Evolutionary conservation across 352 stramenopile genomes (phyloP).

Genomic region (Phytophthora lateralis): DNA sequence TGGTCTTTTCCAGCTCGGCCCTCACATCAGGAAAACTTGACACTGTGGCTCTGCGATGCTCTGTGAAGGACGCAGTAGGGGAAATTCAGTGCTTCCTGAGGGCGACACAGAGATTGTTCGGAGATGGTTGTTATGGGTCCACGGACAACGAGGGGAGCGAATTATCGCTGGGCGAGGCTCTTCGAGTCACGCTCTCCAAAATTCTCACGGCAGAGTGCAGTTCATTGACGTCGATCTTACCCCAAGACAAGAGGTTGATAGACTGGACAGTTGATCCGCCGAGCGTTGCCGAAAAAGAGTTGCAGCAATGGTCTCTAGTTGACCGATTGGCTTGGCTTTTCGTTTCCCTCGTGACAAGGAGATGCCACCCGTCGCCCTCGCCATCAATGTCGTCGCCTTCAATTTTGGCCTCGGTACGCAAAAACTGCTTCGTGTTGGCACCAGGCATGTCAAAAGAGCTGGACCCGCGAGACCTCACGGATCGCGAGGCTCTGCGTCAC

Average conservation of each 20-base stretch:
- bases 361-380: slow-evolving; percentile 11
- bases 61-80: slow-evolving; percentile 11
- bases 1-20: slow-evolving; percentile 3
- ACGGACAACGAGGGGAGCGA: background rate
- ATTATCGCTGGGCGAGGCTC: slow-evolving; percentile 9
- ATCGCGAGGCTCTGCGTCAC: slow-evolving; percentile 10
- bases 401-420: slow-evolving; percentile 23
- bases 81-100: slow-evolving; percentile 29
- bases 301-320: slow-evolving; percentile 29
- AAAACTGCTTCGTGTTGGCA: slow-evolving; percentile 24
- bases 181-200: slow-evolving; percentile 20
- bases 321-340: slow-evolving; percentile 34
- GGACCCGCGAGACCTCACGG: slow-evolving; percentile 27
- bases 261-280: slow-evolving; percentile 18
- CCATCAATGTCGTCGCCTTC: slow-evolving; percentile 2
- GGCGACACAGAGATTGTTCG: slow-evolving; percentile 19
- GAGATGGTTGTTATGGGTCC: background rate
- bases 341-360: slow-evolving; percentile 23
- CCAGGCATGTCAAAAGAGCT: slow-evolving; percentile 9
- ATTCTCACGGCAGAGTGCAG: slow-evolving; percentile 15
- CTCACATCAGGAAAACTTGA: background rate
- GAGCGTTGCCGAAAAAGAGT: slow-evolving; percentile 9
- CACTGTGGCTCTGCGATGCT: slow-evolving; percentile 13
- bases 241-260: slow-evolving; percentile 27
- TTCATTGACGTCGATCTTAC: slow-evolving; percentile 11